Conservation (phyloP, 768 basidiomycete genomes). For the Solioccasus polychromus region DNA sequence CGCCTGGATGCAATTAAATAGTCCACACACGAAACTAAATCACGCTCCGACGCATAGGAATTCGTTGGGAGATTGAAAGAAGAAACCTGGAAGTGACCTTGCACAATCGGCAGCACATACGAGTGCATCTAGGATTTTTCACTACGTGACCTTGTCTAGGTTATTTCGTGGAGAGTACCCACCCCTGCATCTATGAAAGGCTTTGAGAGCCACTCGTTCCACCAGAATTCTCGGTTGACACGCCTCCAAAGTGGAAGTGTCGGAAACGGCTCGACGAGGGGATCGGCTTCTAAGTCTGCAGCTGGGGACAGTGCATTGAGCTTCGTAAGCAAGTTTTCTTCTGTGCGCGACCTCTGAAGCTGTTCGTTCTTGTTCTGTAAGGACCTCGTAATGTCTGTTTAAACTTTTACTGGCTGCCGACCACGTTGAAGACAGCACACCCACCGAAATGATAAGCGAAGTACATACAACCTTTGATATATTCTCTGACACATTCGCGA, state of each 20-base stretch:
- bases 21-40: constrained; percentile 48
- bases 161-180: constrained; percentile 23
- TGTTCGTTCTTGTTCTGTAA: constrained; percentile 77
- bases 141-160: not conserved
- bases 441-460: constrained; percentile 84
- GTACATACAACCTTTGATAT: constrained; percentile 84
- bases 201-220: constrained; percentile 88
- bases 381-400: constrained; percentile 75
- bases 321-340: constrained; percentile 57
- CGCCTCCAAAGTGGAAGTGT: constrained; percentile 88
- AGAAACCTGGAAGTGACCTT: constrained; percentile 84
- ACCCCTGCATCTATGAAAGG: constrained; percentile 89
- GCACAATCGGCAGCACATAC: constrained; percentile 88
- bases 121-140: constrained; percentile 58
- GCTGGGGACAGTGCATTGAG: constrained; percentile 49
- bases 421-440: constrained; percentile 10
- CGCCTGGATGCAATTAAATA: constrained; percentile 84
- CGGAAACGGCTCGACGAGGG: constrained; percentile 68
- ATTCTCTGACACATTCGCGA: constrained; percentile 73
- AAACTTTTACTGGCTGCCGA: not conserved
- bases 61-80: constrained; percentile 58
- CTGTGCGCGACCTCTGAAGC: constrained; percentile 51
- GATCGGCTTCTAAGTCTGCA: constrained; percentile 42
- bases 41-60: constrained; percentile 35
- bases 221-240: constrained; percentile 91